Percentiles rank a stretch among this genome's conserved stretches.
phyloP scores from a whole-genome alignment of 257 asterid genomes.

The Nicotiana benthamiana region DNA sequence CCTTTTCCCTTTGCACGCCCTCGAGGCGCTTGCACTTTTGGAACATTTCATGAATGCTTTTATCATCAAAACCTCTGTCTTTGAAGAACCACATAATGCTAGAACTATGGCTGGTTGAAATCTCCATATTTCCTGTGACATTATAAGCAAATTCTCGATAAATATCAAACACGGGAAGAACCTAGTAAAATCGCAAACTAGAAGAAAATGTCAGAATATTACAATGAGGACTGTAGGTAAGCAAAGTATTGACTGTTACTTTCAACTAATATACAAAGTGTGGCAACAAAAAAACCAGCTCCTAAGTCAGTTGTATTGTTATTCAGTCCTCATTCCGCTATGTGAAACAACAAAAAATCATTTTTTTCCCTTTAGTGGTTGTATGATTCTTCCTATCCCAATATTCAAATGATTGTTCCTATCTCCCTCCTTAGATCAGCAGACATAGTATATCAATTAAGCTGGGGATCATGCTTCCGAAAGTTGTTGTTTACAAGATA shows the following conservation, averaged over 20 bases:
- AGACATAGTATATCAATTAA: not conserved
- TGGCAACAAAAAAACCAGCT: not conserved
- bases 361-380: not conserved
- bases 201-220: not conserved
- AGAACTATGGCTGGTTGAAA: conserved; percentile 44
- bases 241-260: not conserved
- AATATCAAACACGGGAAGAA: not conserved
- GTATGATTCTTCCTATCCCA: not conserved
- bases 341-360: not conserved
- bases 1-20: conserved; percentile 50
- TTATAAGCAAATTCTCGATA: not conserved
- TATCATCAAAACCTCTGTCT: conserved; percentile 81
- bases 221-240: not conserved
- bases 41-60: conserved; percentile 57
- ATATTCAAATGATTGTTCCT: not conserved
- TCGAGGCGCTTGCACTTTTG: conserved; percentile 84
- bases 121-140: conserved; percentile 58
- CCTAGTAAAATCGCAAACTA: not conserved
- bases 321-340: not conserved
- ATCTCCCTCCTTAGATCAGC: not conserved
- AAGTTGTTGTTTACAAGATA: not conserved
- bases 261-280: not conserved
- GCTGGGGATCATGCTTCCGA: not conserved
- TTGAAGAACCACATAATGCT: conserved; percentile 96
- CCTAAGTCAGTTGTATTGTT: not conserved